Evolutionary conservation across 768 basidiomycete genomes (phyloP), one percentile per base, ranked within the genome.

Genomic region (Kwoniella europaea): DNA sequence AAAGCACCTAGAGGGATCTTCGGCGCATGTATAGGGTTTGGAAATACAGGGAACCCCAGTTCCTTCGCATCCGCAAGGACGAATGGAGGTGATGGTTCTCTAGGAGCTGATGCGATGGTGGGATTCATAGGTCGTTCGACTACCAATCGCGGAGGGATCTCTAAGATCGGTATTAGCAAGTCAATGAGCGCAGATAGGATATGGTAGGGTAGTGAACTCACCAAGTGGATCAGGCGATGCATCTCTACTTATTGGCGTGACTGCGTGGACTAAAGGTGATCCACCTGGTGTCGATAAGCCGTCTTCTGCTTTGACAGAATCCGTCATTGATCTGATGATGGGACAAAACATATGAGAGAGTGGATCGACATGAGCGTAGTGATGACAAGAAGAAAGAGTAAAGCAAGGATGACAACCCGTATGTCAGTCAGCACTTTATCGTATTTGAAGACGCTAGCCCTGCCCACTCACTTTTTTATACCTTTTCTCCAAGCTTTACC

Each of bases 381-480:
- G 22, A 61, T 18, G 15, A 50, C 18, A 50, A 6, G 41, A 44
- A 35, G 54, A 20, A 59, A 15, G n/a, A 41, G 57, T 41, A 13
- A 61, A 61, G n/a, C 35, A 42, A 44, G 42, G 10, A 27, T 10
- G 43, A 10, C 41, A 44, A 56, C n/a, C 55, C 3, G 4, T 16
- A 35, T 43, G 20, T 67, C 42, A 50, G 20, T 67, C 42, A 50
- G 50, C 61, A 10, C n/a, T 22, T 10, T 15, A 59, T 43, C n/a
- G 4, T 20, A 20, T 6, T 66, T 6, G 15, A 22, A 22, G 22
- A 65, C 59, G 4, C 18, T 18, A 10, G 18, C 4, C 22, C 27
- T 27, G 64, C n/a, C 71, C 15, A 74, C 77, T 55, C 69, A 78
- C 79, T 80, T 80, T 68, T 80, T 80, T 18, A 73, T 42, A 41